Base-by-base conservation (phyloP, 1,284 basidiomycete species). In the Ceratobasidium sp. region DNA sequence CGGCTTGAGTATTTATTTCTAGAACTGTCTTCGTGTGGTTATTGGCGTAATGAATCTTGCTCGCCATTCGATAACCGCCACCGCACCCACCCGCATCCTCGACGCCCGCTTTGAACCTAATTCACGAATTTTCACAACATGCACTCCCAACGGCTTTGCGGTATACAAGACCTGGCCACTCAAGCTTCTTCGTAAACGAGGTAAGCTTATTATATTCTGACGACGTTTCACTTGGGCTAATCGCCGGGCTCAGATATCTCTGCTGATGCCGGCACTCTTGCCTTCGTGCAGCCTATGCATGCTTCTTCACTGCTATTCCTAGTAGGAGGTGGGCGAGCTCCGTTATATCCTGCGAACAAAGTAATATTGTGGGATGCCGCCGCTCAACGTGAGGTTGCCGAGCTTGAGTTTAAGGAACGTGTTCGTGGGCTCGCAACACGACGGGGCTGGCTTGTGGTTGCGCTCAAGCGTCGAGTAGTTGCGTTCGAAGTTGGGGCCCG, bases 291-390 rank as follows among this genome's bases (percentile, higher is more conserved):
- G 3, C 94, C 95, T 0, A 86, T 96, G 73, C 95, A 96, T 81
- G 89, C 91, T 28, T 93, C 95, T 3, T 96, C 96, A 78, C 86
- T 98, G 44, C 86, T 98, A 62, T 96, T 96, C 83, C 90, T 98
- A 54, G 89, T 97, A 80, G 96, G 96, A 65, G 96, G 96, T 66
- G 96, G 96, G 42, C 88, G 91, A 68, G 93, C 93, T 83, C 96
- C 96, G n/a, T 88, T 95, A 6, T 98, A 96, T 85, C 92, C 96
- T 40, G 95, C 94, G 38, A 98, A 98, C 87, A 98, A 98, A 86
- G 94, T 96, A 64, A 89, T 98, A 77, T 84, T 98, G 64, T 98
- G 94, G 92, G 93, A 98, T 84, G 95, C 96, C 84, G 88, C 88
- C 1, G 85, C 89, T 1, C 91, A 91, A 3, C 86, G 87, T 69